These are phyloP conservation scores for Verbascum thapsus DNA, from an alignment of 257 asterid genomes.

Conservation along the genomic window DNA sequence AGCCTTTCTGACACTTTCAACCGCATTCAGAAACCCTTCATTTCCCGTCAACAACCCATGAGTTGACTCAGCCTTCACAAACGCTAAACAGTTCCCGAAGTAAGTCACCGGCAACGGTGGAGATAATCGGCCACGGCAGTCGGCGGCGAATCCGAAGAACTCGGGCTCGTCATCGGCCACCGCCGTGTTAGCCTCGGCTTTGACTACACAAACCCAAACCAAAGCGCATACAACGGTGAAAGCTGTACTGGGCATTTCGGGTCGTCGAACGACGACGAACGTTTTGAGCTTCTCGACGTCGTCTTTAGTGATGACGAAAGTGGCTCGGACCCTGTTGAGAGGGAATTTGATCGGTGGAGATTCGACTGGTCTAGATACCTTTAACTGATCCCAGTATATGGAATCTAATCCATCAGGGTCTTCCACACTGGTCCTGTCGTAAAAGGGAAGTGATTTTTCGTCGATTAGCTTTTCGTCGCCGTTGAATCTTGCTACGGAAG, in stretches of 20 bases:
- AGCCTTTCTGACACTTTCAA: slow-evolving; percentile 33
- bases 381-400: slow-evolving; percentile 37
- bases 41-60: slow-evolving; percentile 34
- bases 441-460: slow-evolving; percentile 30
- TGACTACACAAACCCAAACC: slow-evolving; percentile 46
- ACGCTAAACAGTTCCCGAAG: slow-evolving; percentile 48
- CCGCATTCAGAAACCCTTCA: slow-evolving; percentile 38
- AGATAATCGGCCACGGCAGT: slow-evolving; percentile 44
- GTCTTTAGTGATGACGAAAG: slow-evolving; percentile 37
- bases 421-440: slow-evolving; percentile 38
- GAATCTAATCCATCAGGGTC: slow-evolving; percentile 44
- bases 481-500: slow-evolving; percentile 32
- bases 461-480: slow-evolving; percentile 28
- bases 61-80: slow-evolving; percentile 34
- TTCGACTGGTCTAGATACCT: slow-evolving; percentile 31
- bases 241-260: slow-evolving; percentile 36
- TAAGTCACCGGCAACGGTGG: slow-evolving; percentile 48
- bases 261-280: slow-evolving; percentile 25
- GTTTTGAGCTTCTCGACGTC: slow-evolving; percentile 40
- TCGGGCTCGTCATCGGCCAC: slow-evolving; percentile 43
- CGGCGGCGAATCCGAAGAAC: slow-evolving; percentile 44
- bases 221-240: slow-evolving; percentile 43
- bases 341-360: slow-evolving; percentile 34
- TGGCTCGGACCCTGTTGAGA: slow-evolving; percentile 37
- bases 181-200: slow-evolving; percentile 20